These are phyloP conservation scores for Neonectria faginata DNA, from an alignment of 2,329 filamentous ascomycete genomes.

Conservation along the genomic window DNA sequence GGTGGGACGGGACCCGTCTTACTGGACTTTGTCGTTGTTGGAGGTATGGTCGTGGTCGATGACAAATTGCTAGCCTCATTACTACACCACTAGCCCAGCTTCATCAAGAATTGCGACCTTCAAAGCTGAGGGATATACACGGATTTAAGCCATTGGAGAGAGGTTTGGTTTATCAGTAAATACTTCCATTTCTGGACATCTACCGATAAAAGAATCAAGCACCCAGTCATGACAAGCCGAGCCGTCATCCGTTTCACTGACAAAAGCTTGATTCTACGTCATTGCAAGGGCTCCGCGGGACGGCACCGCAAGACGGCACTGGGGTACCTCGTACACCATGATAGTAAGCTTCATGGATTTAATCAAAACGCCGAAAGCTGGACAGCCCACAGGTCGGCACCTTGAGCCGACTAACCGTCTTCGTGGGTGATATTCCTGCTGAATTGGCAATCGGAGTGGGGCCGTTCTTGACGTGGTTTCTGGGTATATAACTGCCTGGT, in stretches of 20 bases:
- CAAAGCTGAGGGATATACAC: too few species aligned
- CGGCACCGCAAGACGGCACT: constrained; percentile 8
- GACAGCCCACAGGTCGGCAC: not conserved
- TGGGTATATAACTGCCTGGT: constrained; percentile 1
- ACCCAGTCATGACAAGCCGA: not conserved
- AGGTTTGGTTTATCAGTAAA: not conserved
- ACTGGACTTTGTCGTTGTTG: not conserved
- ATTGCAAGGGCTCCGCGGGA: constrained; percentile 2
- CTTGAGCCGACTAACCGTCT: constrained; percentile 5
- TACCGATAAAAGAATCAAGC: not conserved
- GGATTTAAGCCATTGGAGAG: not conserved
- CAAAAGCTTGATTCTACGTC: constrained; percentile 7
- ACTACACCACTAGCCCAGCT: not conserved
- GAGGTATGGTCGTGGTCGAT: not conserved
- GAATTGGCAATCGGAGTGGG: constrained; percentile 14
- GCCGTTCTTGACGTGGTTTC: constrained; percentile 3
- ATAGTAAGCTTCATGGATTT: constrained; percentile 16
- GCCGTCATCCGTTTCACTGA: not conserved
- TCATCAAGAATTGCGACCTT: not conserved
- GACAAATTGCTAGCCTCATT: not conserved
- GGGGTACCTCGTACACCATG: not conserved
- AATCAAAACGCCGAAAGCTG: constrained; percentile 19
- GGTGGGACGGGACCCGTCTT: not conserved
- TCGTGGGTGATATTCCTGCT: constrained; percentile 10
- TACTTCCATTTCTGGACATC: not conserved